phyloP scores from a whole-genome alignment of 1,284 basidiomycete genomes.

The Sporisorium graminicola region DNA sequence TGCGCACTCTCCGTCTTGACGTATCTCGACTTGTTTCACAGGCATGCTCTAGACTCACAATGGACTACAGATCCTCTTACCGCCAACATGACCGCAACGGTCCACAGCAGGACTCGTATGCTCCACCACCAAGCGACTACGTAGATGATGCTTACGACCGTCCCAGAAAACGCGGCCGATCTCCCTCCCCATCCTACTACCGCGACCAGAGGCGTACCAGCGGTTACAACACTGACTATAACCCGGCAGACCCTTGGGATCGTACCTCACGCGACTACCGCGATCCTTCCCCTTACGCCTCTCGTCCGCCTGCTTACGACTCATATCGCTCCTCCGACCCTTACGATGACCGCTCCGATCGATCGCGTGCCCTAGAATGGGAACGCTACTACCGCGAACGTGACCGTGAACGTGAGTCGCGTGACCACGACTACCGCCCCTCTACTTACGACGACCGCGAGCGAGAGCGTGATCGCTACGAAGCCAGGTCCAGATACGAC shows the following conservation, averaged over 20 bases:
- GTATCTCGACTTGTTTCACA: neutral
- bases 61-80: slow-evolving; percentile 51
- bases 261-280: slow-evolving; percentile 43
- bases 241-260: slow-evolving; percentile 44
- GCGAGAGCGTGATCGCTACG: slow-evolving; percentile 46
- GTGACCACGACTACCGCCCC: slow-evolving; percentile 31
- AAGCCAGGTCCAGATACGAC: slow-evolving; percentile 38
- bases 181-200: slow-evolving; percentile 44
- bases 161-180: slow-evolving; percentile 50
- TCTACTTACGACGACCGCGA: slow-evolving; percentile 36
- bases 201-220: slow-evolving; percentile 29
- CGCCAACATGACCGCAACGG: slow-evolving; percentile 39
- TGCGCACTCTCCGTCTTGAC: neutral
- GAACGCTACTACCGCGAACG: slow-evolving; percentile 52
- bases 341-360: slow-evolving; percentile 41
- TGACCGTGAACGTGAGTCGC: slow-evolving; percentile 42
- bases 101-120: slow-evolving; percentile 13
- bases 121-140: slow-evolving; percentile 6
- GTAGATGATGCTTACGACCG: slow-evolving; percentile 45
- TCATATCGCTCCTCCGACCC: slow-evolving; percentile 33
- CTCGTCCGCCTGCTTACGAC: slow-evolving; percentile 36
- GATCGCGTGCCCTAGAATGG: slow-evolving; percentile 42
- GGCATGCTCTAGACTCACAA: slow-evolving; percentile 18
- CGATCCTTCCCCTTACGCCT: slow-evolving; percentile 27
- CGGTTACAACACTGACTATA: slow-evolving; percentile 38